A percentile compares a stretch with the other conserved stretches of the same genome.
Conservation (phyloP, 2,329 filamentous ascomycete species). For the Epichloe coenophiala region DNA sequence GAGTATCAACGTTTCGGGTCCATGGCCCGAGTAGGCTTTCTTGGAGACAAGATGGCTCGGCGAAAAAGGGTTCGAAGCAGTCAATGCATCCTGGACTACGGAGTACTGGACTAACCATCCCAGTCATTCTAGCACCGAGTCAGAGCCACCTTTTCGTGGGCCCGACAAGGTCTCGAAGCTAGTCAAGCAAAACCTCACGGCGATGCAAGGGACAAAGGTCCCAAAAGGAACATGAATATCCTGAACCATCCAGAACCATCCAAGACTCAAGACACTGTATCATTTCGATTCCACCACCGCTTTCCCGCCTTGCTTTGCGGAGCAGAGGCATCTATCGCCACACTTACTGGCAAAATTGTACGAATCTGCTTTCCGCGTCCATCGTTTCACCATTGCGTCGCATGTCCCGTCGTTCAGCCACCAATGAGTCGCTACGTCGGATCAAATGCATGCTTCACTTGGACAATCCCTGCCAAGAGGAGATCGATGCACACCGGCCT, state of each 20-base stretch:
- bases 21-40: too few relatives aligned
- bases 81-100: too few relatives aligned
- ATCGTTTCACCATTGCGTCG: background rate
- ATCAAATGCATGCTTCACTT: too few relatives aligned
- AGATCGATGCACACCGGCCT: too few relatives aligned
- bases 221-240: too few relatives aligned
- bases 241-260: too few relatives aligned
- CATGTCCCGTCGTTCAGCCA: too few relatives aligned
- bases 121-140: background rate
- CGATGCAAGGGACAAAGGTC: background rate
- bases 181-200: background rate
- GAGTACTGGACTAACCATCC: background rate
- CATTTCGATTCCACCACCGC: background rate
- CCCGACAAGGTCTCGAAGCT: background rate
- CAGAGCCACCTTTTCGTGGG: background rate
- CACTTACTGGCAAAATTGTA: background rate
- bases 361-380: background rate
- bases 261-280: background rate
- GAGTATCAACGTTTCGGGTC: too few relatives aligned
- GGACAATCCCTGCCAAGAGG: too few relatives aligned
- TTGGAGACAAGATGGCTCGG: too few relatives aligned
- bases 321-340: background rate
- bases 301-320: too few relatives aligned
- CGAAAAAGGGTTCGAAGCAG: too few relatives aligned
- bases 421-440: background rate